Conservation (phyloP, 2,329 filamentous ascomycete species). For the Cladosporium sp. region DNA sequence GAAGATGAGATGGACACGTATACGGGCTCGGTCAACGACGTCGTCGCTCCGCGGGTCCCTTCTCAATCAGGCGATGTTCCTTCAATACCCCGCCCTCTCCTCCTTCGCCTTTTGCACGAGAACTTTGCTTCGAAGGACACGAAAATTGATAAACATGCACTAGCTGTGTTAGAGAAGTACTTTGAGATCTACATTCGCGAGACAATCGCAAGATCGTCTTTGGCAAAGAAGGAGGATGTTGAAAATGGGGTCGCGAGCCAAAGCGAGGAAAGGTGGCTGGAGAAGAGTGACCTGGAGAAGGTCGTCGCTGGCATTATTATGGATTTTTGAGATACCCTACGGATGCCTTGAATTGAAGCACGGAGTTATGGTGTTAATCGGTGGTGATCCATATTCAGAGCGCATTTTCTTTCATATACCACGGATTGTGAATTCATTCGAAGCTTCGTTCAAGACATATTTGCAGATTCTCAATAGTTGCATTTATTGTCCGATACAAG, state of each 20-base stretch:
- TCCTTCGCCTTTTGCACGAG: slow-evolving; percentile 71
- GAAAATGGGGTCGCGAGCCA: slow-evolving; percentile 27
- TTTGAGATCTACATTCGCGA: slow-evolving; percentile 88
- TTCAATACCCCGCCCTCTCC: slow-evolving; percentile 63
- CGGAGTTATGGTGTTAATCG: background rate
- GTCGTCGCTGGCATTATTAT: slow-evolving; percentile 76
- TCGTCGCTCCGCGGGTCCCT: slow-evolving; percentile 3
- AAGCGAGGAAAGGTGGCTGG: slow-evolving; percentile 35
- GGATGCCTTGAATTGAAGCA: background rate
- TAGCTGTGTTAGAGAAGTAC: slow-evolving; percentile 72
- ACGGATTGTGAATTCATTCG: too few species aligned
- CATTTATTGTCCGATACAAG: background rate
- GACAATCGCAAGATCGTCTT: slow-evolving; percentile 71
- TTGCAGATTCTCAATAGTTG: background rate
- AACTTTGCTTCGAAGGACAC: slow-evolving; percentile 67
- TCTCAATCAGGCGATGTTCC: slow-evolving; percentile 22
- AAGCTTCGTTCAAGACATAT: background rate
- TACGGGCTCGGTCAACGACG: background rate
- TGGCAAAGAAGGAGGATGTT: slow-evolving; percentile 52
- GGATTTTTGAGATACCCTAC: slow-evolving; percentile 59
- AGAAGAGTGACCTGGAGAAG: slow-evolving; percentile 87
- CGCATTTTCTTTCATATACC: background rate
- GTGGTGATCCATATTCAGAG: background rate
- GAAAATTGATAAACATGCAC: slow-evolving; percentile 69
- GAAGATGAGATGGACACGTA: slow-evolving; percentile 11